phyloP scores from a whole-genome alignment of 2,329 filamentous ascomycete genomes.

The Fusarium euwallaceae region DNA sequence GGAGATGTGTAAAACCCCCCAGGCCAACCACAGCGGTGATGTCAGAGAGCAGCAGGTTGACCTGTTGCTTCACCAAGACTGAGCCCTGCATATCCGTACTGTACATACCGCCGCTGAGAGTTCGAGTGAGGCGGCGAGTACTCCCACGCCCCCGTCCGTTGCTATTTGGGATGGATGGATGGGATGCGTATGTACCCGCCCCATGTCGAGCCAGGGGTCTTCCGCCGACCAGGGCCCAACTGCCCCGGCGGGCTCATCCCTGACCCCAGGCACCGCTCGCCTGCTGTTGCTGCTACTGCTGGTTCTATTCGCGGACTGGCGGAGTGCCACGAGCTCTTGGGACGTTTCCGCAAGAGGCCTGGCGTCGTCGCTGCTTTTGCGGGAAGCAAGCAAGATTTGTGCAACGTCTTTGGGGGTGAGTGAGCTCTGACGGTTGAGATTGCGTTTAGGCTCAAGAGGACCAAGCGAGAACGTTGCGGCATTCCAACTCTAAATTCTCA shows the following conservation, averaged over 20 bases:
- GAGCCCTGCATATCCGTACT: constrained; percentile 10
- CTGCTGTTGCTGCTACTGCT: constrained; percentile 17
- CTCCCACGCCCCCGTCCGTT: constrained; percentile 18
- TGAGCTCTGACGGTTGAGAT: background rate
- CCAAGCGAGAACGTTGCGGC: background rate
- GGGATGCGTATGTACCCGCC: constrained; percentile 7
- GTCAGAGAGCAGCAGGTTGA: constrained; percentile 38
- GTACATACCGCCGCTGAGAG: constrained; percentile 7
- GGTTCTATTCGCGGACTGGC: constrained; percentile 23
- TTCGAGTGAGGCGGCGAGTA: constrained; percentile 30
- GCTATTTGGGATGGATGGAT: constrained; percentile 3
- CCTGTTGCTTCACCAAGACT: constrained; percentile 13
- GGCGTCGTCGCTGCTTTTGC: constrained; percentile 9
- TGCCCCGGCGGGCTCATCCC: constrained; percentile 30
- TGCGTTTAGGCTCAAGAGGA: constrained; percentile 1
- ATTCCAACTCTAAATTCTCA: background rate
- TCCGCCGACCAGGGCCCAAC: constrained; percentile 26
- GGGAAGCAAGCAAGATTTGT: background rate
- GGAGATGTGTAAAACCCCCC: background rate
- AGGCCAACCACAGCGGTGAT: constrained; percentile 34
- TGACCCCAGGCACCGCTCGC: constrained; percentile 21
- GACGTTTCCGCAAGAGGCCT: constrained; percentile 7
- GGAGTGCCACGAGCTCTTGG: constrained; percentile 11
- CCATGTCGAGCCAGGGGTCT: constrained; percentile 40
- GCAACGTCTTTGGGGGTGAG: background rate